phyloP scores from a whole-genome alignment of 2,329 filamentous ascomycete genomes.

The Aspergillus neoniger region DNA sequence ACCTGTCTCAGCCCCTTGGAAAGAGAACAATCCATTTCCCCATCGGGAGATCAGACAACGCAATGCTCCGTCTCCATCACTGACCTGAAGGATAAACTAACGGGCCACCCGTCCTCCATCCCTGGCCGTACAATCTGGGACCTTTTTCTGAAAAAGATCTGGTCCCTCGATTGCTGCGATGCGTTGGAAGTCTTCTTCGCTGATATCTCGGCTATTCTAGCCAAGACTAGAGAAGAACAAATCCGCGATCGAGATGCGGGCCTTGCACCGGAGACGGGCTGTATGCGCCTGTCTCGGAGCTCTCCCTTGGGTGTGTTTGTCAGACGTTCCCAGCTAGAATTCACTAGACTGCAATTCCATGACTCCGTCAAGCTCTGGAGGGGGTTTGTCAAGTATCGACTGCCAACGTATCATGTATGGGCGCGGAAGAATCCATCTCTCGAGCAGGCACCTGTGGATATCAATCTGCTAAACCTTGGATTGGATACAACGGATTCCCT shows the following conservation, averaged over 20 bases:
- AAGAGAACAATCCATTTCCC: conserved; percentile 23
- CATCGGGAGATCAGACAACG: conserved; percentile 28
- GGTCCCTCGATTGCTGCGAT: conserved; percentile 81
- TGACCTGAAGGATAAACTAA: conserved; percentile 52
- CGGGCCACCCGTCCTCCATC: conserved; percentile 52
- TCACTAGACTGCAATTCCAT: conserved; percentile 75
- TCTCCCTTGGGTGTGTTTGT: conserved; percentile 83
- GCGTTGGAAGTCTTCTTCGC: conserved; percentile 76
- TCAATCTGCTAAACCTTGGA: conserved; percentile 62
- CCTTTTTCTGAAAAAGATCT: conserved; percentile 75
- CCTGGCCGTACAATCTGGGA: conserved; percentile 88
- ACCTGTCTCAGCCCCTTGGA: conserved; percentile 61
- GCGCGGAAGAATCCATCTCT: conserved; percentile 54
- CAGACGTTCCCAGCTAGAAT: conserved; percentile 75
- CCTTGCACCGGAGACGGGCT: conserved; percentile 50
- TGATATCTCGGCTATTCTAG: conserved; percentile 58
- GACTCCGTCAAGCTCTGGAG: conserved; percentile 79
- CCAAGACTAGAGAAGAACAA: conserved; percentile 63
- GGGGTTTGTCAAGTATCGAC: conserved; percentile 76
- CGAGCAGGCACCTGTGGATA: conserved; percentile 57
- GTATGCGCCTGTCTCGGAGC: conserved; percentile 66
- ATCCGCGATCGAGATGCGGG: conserved; percentile 58
- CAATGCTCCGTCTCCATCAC: conserved; percentile 42
- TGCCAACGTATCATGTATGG: conserved; percentile 68
- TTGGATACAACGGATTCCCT: conserved; percentile 54